Evolutionary conservation across 257 asterid species (phyloP).

Genomic region (Ajuga chamaepitys): DNA sequence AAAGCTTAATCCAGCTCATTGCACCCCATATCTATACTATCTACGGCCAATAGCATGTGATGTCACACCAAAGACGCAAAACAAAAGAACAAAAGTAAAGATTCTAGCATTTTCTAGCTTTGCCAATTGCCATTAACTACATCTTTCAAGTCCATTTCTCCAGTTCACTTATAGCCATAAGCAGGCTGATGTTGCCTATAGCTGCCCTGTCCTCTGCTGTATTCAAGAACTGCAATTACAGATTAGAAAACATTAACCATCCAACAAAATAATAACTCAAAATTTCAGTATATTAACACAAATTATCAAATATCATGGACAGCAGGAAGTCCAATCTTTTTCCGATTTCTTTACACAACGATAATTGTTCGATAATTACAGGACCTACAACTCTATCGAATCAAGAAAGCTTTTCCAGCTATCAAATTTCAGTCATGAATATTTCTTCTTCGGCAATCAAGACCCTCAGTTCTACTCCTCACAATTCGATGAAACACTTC

Average conservation of each 20-base stretch:
- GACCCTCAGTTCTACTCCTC: constrained; percentile 59
- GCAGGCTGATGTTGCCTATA: too few relatives aligned
- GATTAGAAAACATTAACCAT: neutral
- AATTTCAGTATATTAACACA: constrained; percentile 6
- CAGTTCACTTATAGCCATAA: too few relatives aligned
- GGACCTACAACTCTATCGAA: neutral
- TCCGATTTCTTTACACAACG: constrained; percentile 21
- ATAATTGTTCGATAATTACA: constrained; percentile 4
- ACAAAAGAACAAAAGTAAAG: too few relatives aligned
- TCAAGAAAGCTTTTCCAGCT: neutral
- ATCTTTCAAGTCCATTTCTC: too few relatives aligned
- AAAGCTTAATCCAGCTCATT: too few relatives aligned
- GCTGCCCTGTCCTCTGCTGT: too few relatives aligned
- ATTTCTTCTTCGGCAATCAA: constrained; percentile 26
- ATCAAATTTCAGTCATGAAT: neutral
- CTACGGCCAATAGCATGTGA: too few relatives aligned
- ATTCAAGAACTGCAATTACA: neutral
- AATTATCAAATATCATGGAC: constrained; percentile 14
- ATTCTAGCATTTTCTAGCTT: too few relatives aligned
- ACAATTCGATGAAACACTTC: constrained; percentile 77
- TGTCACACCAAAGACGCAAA: too few relatives aligned
- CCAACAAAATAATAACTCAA: constrained; percentile 7
- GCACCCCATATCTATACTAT: too few relatives aligned
- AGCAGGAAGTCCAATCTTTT: constrained; percentile 17
- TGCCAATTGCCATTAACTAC: too few relatives aligned